phyloP scores from a whole-genome alignment of 2,329 filamentous ascomycete species.

The Phialocephala sp. region DNA sequence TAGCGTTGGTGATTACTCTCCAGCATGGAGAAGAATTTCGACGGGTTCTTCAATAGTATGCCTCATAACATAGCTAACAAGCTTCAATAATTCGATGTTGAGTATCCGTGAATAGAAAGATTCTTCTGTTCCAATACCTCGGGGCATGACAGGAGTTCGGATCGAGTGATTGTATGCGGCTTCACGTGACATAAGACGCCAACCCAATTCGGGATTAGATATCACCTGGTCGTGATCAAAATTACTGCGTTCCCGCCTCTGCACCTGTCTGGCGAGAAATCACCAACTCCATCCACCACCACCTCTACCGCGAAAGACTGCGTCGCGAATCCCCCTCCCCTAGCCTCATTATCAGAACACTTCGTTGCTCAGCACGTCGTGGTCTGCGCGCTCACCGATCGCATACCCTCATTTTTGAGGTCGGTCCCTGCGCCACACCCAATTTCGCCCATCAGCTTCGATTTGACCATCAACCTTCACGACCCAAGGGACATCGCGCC shows the following conservation, averaged over 20 bases:
- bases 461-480: constrained; percentile 29
- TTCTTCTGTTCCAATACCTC: too few species aligned
- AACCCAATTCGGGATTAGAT: not conserved
- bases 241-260: too few species aligned
- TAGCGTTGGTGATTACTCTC: too few species aligned
- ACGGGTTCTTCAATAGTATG: not conserved
- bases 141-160: too few species aligned
- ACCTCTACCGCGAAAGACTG: not conserved
- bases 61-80: not conserved
- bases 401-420: constrained; percentile 21
- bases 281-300: constrained; percentile 4
- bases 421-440: constrained; percentile 13
- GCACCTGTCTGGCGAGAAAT: not conserved
- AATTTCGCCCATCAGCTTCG: constrained; percentile 14
- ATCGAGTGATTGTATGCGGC: too few species aligned
- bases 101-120: not conserved
- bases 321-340: constrained; percentile 14
- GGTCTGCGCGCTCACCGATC: constrained; percentile 28
- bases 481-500: constrained; percentile 39
- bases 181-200: too few species aligned
- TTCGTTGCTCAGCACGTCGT: constrained; percentile 32
- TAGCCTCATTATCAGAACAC: constrained; percentile 22
- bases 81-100: not conserved
- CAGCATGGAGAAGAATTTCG: not conserved
- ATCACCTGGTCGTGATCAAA: too few species aligned